phyloP scores from a whole-genome alignment of 306 rosid species.

The Vigna reflexopilosa region DNA sequence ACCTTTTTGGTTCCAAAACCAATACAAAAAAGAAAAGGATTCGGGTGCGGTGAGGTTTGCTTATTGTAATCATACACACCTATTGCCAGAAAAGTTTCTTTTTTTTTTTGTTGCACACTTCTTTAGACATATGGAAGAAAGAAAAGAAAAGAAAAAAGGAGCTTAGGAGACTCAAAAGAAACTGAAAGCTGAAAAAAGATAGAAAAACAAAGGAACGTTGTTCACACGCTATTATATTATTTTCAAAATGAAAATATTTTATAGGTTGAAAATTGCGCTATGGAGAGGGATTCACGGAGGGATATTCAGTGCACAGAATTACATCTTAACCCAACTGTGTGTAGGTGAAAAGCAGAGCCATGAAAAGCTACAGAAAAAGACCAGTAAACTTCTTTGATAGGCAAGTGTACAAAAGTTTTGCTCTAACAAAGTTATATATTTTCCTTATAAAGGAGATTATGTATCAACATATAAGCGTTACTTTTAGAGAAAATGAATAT shows the following conservation, averaged over 20 bases:
- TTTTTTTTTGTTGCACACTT: conserved; percentile 54
- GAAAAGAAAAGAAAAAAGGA: conserved; percentile 26
- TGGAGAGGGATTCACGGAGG: neutral
- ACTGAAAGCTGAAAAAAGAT: neutral
- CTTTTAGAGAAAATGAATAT: conserved; percentile 20
- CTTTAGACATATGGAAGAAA: conserved; percentile 20
- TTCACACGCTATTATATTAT: neutral
- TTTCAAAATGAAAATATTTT: conserved; percentile 8
- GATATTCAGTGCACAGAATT: conserved; percentile 18
- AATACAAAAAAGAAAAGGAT: conserved; percentile 60
- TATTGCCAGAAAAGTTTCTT: conserved; percentile 51
- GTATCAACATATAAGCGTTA: conserved; percentile 6
- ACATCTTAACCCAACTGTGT: conserved; percentile 25
- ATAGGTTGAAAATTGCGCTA: neutral
- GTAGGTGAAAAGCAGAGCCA: neutral
- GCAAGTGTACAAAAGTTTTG: conserved; percentile 26
- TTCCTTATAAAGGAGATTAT: conserved; percentile 38
- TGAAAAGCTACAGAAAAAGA: conserved; percentile 35
- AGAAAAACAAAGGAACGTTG: conserved; percentile 26
- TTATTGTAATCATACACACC: conserved; percentile 63
- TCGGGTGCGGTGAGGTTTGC: conserved; percentile 51
- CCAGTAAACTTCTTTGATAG: conserved; percentile 28
- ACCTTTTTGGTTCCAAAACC: conserved; percentile 64
- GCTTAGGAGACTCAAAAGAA: neutral
- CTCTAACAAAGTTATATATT: conserved; percentile 33